Base-by-base conservation (phyloP, 1,139 yeast species). In the Suzukiozyma palmioleophila region DNA sequence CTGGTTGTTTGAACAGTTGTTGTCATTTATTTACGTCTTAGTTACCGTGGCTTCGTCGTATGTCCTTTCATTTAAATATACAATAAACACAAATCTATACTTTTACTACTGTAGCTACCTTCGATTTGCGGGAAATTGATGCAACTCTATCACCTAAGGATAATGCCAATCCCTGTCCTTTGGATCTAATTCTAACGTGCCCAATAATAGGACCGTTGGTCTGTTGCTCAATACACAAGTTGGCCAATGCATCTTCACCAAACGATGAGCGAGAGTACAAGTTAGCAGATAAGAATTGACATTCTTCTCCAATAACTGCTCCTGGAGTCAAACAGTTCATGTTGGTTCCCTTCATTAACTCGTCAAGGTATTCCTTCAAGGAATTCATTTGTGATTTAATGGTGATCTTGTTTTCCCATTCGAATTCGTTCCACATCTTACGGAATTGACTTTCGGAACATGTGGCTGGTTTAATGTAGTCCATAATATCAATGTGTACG, bases 351-450 rank as follows among this genome's bases (percentile, higher is more conserved):
- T 74, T 72, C 67, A 88, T 72, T 54, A 94, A 69, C 53, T 78
- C 83, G 43, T 82, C 84, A 61, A 94, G 73, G 65, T 88, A 94
- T 38, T 79, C 87, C 57, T 83, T 84, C 57, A 94, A 75, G 1
- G 90, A 68, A 33, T 77, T 65, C 53, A 83, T 73, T 41, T 72
- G 73, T 2, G 95, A 81, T 53, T 85, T 83, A 58, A 94, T 86
- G 46, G 92, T 86, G 56, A 94, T 92, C 70, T 94, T 94, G 69
- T 94, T 94, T 65, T 94, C 99, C 99, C 99, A 94, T 67, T 94
- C 99, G 60, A 94, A 94, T 62, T 90, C 97, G 60, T 89, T 87
- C 99, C 99, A 94, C 97, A 90, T 90, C 54, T 82, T 79, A 56
- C 98, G 86, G 86, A 94, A 94, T 51, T 79, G 84, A 38, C 82